Conservation (phyloP, 2,329 filamentous ascomycete genomes). For the Trichoderma breve region DNA sequence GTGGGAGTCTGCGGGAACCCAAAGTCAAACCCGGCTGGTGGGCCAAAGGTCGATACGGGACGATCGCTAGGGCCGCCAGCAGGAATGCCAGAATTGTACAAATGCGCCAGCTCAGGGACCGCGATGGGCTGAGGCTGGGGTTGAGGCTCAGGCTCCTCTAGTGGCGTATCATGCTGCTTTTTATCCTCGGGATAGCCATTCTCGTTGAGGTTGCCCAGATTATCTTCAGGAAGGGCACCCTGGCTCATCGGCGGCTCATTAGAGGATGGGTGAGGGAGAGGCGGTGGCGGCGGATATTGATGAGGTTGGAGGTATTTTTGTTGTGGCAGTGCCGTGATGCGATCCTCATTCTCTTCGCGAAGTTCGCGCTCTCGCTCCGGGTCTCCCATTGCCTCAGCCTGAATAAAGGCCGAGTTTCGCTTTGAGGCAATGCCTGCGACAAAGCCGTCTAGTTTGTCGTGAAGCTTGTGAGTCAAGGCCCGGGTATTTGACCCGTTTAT, state of each 20-base stretch:
- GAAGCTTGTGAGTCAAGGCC: slow-evolving; percentile 71
- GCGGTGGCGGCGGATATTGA: slow-evolving; percentile 32
- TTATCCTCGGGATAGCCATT: slow-evolving; percentile 43
- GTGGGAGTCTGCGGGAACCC: slow-evolving; percentile 83
- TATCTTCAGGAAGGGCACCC: slow-evolving; percentile 40
- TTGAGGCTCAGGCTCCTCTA: slow-evolving; percentile 28
- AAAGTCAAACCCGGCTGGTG: slow-evolving; percentile 67
- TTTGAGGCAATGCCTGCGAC: slow-evolving; percentile 85
- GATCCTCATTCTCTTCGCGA: slow-evolving; percentile 78
- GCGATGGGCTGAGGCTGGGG: slow-evolving; percentile 31
- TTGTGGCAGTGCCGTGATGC: slow-evolving; percentile 75
- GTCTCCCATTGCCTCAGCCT: slow-evolving; percentile 77
- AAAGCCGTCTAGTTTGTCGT: slow-evolving; percentile 84
- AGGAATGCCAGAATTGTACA: slow-evolving; percentile 47
- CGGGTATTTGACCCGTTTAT: slow-evolving; percentile 36
- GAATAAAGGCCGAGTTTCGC: slow-evolving; percentile 78
- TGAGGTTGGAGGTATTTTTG: slow-evolving; percentile 62
- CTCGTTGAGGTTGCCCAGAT: slow-evolving; percentile 32
- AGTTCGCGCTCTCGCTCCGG: slow-evolving; percentile 76
- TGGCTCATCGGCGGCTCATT: slow-evolving; percentile 31
- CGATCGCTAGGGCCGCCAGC: slow-evolving; percentile 34
- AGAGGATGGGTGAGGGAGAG: slow-evolving; percentile 27
- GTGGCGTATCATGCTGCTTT: slow-evolving; percentile 31
- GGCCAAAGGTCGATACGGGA: slow-evolving; percentile 57
- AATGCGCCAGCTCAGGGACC: slow-evolving; percentile 57